These are phyloP conservation scores for Gossypium stocksii DNA, from an alignment of 345 rosid species.

Conservation along the genomic window DNA sequence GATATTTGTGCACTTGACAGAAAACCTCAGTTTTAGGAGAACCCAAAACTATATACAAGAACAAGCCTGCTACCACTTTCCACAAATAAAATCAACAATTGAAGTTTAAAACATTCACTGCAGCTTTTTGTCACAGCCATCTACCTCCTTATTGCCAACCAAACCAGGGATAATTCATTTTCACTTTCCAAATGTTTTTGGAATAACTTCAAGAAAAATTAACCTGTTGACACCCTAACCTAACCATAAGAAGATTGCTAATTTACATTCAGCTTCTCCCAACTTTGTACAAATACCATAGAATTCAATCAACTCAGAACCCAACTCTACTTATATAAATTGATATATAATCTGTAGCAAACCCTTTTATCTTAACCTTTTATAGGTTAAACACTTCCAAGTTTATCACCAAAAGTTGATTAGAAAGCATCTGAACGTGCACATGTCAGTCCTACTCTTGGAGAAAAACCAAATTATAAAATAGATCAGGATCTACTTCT, in stretches of 20 bases:
- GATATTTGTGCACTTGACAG: slow-evolving; percentile 4
- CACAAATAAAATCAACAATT: not conserved
- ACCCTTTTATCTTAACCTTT: not conserved
- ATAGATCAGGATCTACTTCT: slow-evolving; percentile 1
- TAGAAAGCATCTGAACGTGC: not conserved
- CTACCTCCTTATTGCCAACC: slow-evolving; percentile 3
- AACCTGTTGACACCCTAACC: not conserved
- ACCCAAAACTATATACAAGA: not conserved
- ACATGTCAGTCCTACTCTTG: not conserved
- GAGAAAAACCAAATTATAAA: not conserved
- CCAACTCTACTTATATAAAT: not conserved
- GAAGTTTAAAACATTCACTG: not conserved
- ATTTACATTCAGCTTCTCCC: not conserved
- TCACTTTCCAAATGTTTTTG: not conserved
- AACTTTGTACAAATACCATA: not conserved
- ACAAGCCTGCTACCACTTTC: not conserved
- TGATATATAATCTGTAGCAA: not conserved
- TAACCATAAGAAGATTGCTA: not conserved
- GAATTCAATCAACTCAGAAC: not conserved
- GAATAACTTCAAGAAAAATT: not conserved
- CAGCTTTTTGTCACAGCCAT: not conserved
- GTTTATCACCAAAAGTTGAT: not conserved
- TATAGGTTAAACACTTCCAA: not conserved
- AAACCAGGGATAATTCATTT: not conserved
- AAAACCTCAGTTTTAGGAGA: not conserved